Evolutionary conservation across 495 filamentous ascomycete genomes (phyloP).

Genomic region (Penicillium crystallinum): DNA sequence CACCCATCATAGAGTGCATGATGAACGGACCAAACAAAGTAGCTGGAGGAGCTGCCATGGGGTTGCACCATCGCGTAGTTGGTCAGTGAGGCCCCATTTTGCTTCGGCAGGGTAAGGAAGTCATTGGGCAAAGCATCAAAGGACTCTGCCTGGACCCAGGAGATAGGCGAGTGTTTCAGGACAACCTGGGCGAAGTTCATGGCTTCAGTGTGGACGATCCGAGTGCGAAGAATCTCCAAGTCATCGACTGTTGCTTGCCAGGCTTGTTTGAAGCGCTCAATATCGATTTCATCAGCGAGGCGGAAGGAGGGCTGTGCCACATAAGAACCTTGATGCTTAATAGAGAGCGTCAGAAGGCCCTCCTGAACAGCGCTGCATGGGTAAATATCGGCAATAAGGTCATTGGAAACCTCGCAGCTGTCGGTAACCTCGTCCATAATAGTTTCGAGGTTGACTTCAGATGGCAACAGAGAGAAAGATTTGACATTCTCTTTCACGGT

Average conservation of each 20-base stretch:
- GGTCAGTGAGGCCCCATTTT: constrained; percentile 52
- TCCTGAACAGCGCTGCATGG: constrained; percentile 70
- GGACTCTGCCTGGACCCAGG: constrained; percentile 39
- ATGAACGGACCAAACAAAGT: constrained; percentile 61
- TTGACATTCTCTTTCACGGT: constrained; percentile 14
- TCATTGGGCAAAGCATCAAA: constrained; percentile 42
- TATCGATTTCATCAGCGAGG: constrained; percentile 38
- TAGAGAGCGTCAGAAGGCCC: constrained; percentile 58
- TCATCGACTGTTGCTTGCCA: constrained; percentile 48
- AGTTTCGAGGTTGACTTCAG: constrained; percentile 15
- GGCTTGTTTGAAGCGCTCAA: constrained; percentile 45
- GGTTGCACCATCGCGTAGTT: constrained; percentile 49
- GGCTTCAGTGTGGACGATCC: constrained; percentile 46
- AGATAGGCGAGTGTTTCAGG: constrained; percentile 42
- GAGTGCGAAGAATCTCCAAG: constrained; percentile 51
- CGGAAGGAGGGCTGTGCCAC: constrained; percentile 45
- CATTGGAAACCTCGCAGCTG: constrained; percentile 37
- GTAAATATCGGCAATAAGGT: constrained; percentile 51
- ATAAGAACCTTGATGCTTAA: constrained; percentile 48
- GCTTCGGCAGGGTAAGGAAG: constrained; percentile 40
- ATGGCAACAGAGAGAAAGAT: constrained; percentile 44
- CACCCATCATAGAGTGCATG: constrained; percentile 71
- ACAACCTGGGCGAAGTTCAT: constrained; percentile 52
- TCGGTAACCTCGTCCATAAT: constrained; percentile 42
- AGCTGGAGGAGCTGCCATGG: constrained; percentile 15